phyloP scores from a whole-genome alignment of 129 eudicot genomes.

The Centella asiatica region DNA sequence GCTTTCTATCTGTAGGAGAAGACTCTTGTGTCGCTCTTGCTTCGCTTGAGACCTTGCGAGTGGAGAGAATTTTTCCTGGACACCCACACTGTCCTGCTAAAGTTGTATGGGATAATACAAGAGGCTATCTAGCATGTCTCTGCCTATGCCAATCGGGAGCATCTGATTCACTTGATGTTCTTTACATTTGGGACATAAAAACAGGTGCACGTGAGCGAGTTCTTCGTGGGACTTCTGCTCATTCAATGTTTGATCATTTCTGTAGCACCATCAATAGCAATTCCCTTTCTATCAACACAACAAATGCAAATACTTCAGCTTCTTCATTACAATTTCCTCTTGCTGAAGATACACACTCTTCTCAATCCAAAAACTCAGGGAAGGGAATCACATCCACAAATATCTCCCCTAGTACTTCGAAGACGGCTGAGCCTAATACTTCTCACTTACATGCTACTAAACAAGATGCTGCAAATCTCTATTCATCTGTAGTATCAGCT shows the following conservation, averaged over 20 bases:
- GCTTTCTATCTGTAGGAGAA: constrained; percentile 85
- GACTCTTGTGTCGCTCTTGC: constrained; percentile 71
- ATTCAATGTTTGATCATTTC: constrained; percentile 82
- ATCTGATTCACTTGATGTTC: constrained; percentile 51
- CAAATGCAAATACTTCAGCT: constrained; percentile 50
- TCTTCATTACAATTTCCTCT: constrained; percentile 47
- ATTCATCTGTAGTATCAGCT: constrained; percentile 4
- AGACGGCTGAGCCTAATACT: constrained; percentile 20
- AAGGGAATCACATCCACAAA: constrained; percentile 20
- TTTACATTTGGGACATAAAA: constrained; percentile 93
- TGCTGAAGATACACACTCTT: constrained; percentile 39
- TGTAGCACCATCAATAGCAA: constrained; percentile 32
- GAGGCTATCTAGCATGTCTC: constrained; percentile 88
- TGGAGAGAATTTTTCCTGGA: constrained; percentile 94
- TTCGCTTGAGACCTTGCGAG: constrained; percentile 78
- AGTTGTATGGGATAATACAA: constrained; percentile 75
- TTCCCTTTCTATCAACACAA: constrained; percentile 21
- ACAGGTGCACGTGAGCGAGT: constrained; percentile 96
- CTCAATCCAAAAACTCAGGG: constrained; percentile 26
- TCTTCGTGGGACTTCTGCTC: constrained; percentile 88
- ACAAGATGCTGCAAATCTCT: constrained; percentile 20
- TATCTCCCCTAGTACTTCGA: constrained; percentile 16
- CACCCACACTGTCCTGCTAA: constrained; percentile 65
- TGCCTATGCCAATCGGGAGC: constrained; percentile 46
- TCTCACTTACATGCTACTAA: constrained; percentile 15